Conservation (phyloP, 257 asterid genomes). For the Nyctanthes arbortristis region DNA sequence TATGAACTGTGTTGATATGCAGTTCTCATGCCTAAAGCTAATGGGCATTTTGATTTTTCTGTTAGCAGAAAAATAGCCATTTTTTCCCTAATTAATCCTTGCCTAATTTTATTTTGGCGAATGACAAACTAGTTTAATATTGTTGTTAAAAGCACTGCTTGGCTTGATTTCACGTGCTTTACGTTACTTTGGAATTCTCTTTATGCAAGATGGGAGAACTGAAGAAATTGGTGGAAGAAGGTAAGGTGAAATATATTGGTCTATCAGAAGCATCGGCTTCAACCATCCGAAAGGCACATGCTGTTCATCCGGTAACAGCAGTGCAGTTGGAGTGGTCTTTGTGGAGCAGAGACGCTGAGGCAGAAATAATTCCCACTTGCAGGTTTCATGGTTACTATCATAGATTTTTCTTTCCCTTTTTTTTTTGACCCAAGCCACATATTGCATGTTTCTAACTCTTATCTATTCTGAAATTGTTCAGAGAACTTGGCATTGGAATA, state of each 20-base stretch:
- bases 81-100: no score
- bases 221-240: constrained; percentile 23
- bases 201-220: constrained; percentile 17
- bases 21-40: no score
- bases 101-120: no score
- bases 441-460: not conserved
- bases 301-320: constrained; percentile 19
- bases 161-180: not conserved
- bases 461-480: constrained; percentile 1
- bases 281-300: constrained; percentile 21
- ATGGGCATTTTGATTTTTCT: no score
- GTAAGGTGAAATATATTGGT: constrained; percentile 18
- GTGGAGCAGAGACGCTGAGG: constrained; percentile 40
- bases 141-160: no score
- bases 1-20: no score
- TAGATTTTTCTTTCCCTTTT: not conserved
- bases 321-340: constrained; percentile 33
- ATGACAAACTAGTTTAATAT: no score
- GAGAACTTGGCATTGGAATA: constrained; percentile 63
- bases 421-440: not conserved
- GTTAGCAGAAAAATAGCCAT: no score
- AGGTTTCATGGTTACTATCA: constrained; percentile 19
- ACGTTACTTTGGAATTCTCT: not conserved
- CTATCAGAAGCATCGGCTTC: constrained; percentile 23
- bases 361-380: constrained; percentile 39